phyloP scores from a whole-genome alignment of 2,329 filamentous ascomycete species.

The Aspergillus quadricinctus region DNA sequence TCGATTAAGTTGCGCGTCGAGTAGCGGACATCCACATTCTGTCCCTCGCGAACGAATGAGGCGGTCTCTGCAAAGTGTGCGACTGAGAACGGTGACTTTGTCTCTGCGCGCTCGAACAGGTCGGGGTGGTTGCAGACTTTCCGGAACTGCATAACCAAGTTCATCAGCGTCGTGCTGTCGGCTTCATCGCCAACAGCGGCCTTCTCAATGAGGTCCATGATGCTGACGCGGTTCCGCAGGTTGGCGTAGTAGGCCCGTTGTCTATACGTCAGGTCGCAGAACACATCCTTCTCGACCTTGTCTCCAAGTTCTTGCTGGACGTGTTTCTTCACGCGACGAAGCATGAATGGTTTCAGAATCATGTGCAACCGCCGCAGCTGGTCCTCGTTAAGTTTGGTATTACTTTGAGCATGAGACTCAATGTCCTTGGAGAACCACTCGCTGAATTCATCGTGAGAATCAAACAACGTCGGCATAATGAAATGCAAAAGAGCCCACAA shows the following conservation, averaged over 20 bases:
- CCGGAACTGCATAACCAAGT: conserved; percentile 98
- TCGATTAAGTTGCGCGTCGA: conserved; percentile 83
- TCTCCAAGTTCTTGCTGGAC: conserved; percentile 98
- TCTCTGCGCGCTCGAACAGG: conserved; percentile 91
- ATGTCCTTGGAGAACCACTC: conserved; percentile 61
- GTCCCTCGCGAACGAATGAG: conserved; percentile 87
- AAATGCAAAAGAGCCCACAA: conserved; percentile 97
- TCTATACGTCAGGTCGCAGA: conserved; percentile 93
- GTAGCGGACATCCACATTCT: conserved; percentile 74
- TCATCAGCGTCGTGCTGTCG: conserved; percentile 95
- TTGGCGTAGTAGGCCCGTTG: conserved; percentile 92
- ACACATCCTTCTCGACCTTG: conserved; percentile 96
- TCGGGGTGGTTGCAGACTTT: conserved; percentile 99
- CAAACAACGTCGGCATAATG: conserved; percentile 99
- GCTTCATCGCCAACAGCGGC: conserved; percentile 89
- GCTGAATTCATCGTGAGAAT: conserved; percentile 50
- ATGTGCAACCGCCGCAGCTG: conserved; percentile 95
- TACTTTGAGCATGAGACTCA: conserved; percentile 96
- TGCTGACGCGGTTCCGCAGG: conserved; percentile 92
- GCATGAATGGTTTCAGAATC: conserved; percentile 99
- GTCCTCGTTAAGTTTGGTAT: conserved; percentile 98
- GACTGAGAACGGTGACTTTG: conserved; percentile 76
- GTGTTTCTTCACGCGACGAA: conserved; percentile 98
- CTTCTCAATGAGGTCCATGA: conserved; percentile 98
- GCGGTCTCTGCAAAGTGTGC: conserved; percentile 91